Percentiles rank a stretch among this genome's conserved stretches.
Evolutionary conservation across 139 green algal species (phyloP).

Genomic region (Ettlia oleoabundans): DNA sequence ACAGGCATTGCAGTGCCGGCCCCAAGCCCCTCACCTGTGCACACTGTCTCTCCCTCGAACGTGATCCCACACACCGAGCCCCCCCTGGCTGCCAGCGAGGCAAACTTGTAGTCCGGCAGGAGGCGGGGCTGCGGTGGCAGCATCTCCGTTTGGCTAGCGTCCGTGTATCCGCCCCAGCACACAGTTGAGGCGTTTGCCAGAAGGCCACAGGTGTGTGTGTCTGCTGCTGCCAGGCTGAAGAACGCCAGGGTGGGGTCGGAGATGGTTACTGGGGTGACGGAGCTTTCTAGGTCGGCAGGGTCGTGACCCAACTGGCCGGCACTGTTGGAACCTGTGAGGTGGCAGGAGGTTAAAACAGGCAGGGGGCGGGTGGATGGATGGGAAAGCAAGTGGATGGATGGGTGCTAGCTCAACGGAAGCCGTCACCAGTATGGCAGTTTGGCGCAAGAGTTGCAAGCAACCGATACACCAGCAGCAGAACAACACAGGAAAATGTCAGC

Average conservation of each 20-base stretch:
- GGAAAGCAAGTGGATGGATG: not conserved
- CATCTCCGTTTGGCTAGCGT: not conserved
- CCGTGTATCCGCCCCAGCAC: conserved; percentile 10
- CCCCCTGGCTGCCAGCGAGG: not conserved
- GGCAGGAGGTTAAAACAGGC: not conserved
- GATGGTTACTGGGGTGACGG: not conserved
- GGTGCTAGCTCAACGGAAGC: not conserved
- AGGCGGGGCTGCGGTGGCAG: not conserved
- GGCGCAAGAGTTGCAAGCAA: too few relatives aligned
- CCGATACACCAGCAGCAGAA: too few relatives aligned
- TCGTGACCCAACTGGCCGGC: not conserved
- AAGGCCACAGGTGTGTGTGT: conserved; percentile 1
- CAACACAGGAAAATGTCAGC: too few relatives aligned
- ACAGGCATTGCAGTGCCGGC: too few relatives aligned
- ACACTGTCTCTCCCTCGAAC: not conserved
- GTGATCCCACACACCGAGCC: not conserved
- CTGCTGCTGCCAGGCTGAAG: conserved; percentile 1
- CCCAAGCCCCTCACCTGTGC: not conserved
- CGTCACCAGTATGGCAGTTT: too few relatives aligned
- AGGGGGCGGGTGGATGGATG: not conserved
- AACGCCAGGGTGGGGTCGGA: conserved; percentile 6
- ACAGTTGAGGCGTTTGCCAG: not conserved
- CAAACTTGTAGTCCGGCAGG: not conserved
- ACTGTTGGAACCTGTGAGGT: not conserved
- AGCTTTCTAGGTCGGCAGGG: not conserved